A percentile compares a stretch with the other conserved stretches of the same genome.
Evolutionary conservation across 176 grass and related monocot genomes (phyloP).

Genomic region (Olyra latifolia): DNA sequence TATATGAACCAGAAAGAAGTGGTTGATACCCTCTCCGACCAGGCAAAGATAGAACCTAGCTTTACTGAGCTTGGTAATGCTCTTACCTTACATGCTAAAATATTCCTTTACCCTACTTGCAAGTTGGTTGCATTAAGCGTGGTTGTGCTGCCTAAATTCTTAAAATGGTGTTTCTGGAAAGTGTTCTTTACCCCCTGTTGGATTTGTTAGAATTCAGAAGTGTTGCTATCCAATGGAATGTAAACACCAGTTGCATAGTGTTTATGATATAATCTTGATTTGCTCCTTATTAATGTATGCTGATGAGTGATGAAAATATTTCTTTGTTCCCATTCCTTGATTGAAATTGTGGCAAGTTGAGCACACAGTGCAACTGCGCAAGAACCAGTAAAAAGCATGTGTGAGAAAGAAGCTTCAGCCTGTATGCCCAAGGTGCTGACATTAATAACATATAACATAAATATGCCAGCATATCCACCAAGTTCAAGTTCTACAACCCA

Average conservation of each 20-base stretch:
- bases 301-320: not conserved
- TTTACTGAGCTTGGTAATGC: conserved; percentile 89
- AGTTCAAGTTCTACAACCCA: not conserved
- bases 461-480: not conserved
- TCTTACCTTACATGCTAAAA: not conserved
- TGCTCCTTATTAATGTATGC: not conserved
- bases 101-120: not conserved
- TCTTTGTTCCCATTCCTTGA: not conserved
- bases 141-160: not conserved
- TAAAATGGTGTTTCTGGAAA: not conserved
- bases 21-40: conserved; percentile 54
- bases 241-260: not conserved
- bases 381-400: not conserved
- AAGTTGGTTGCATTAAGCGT: conserved; percentile 1
- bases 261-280: conserved; percentile 9
- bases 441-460: not conserved
- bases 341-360: not conserved
- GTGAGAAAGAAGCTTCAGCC: not conserved
- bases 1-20: conserved; percentile 97
- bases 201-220: not conserved
- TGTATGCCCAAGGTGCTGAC: not conserved
- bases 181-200: not conserved
- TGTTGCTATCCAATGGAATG: not conserved
- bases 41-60: conserved; percentile 85
- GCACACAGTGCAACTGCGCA: not conserved